Evolutionary conservation across 805 yeast species (phyloP), one percentile per base, ranked within the genome.

Genomic region (Lipomyces yamanashiensis): DNA sequence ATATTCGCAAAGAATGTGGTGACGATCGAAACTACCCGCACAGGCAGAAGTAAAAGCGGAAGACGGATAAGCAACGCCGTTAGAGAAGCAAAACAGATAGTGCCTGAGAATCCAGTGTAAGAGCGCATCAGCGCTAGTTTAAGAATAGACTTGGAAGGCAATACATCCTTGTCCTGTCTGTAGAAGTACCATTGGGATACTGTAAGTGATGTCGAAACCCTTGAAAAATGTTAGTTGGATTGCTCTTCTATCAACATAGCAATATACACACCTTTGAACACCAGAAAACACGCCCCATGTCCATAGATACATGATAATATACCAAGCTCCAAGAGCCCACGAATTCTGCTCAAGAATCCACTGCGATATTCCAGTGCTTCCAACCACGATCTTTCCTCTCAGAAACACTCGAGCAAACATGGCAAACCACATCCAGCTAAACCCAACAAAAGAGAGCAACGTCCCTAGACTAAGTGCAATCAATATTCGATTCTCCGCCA

Each of bases 211-310:
- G 78, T 67, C 2, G 77, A 67, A 19, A 72, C 73, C n/a, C 78
- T 61, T 19, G 6, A 44, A 17, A 40, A 28, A 15, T n/a, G 28
- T 59, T 54, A 60, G 63, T 13, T 13, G n/a, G 17, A 7, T 21
- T n/a, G 5, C 9, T 40, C 34, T 37, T 37, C 36, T 9, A 7
- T n/a, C 28, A 45, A 48, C n/a, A 13, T 19, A 28, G 9, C 37
- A 36, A 37, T 23, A 44, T 5, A 37, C 63, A 1, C 28, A 62
- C 69, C 67, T 71, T 60, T 77, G 77, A 52, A 78, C 68, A 9
- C 78, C 77, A 49, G 75, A 69, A 13, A 79, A 63, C 21, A 79
- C 74, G 1, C 78, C 77, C 77, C 79, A 77, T 1, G 81, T 75
- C 82, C 82, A 79, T 47, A 79, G 63, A 63, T 76, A 78, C 75